Conservation (phyloP, 176 grass and related monocot genomes). For the Pharus latifolius region DNA sequence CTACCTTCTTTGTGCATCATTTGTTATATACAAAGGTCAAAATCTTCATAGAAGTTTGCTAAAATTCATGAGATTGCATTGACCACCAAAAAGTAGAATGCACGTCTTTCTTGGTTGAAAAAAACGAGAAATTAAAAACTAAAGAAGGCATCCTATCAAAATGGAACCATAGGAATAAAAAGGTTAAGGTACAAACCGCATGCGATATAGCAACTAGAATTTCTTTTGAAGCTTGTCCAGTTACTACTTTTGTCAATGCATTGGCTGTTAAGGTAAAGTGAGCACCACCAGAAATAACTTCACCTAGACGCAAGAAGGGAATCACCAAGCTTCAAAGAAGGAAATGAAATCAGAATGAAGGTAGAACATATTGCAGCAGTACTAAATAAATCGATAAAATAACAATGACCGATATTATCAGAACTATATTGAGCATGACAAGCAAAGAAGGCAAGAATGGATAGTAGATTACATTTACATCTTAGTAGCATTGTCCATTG, state of each 20-base stretch:
- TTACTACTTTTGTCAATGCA: conserved; percentile 30
- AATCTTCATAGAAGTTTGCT: neutral
- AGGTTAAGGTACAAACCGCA: conserved; percentile 23
- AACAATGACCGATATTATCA: neutral
- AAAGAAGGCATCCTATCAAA: neutral
- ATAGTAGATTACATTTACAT: no score
- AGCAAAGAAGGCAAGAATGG: no score
- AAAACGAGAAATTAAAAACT: neutral
- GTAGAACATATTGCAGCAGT: neutral
- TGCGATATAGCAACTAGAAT: conserved; percentile 31
- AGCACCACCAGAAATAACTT: conserved; percentile 25
- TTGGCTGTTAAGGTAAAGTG: conserved; percentile 40
- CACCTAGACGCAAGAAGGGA: conserved; percentile 44
- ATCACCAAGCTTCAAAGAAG: conserved; percentile 31
- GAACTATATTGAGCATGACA: neutral
- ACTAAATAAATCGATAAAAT: neutral
- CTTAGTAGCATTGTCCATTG: neutral
- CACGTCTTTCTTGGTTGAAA: neutral
- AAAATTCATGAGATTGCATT: neutral
- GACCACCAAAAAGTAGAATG: neutral
- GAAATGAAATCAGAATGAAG: neutral
- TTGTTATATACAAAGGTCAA: no score
- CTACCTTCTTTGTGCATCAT: no score
- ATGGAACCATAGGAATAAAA: neutral
- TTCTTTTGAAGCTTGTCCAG: conserved; percentile 37